Base-by-base conservation (phyloP, 768 basidiomycete genomes). In the Leccinum pellstonianum region DNA sequence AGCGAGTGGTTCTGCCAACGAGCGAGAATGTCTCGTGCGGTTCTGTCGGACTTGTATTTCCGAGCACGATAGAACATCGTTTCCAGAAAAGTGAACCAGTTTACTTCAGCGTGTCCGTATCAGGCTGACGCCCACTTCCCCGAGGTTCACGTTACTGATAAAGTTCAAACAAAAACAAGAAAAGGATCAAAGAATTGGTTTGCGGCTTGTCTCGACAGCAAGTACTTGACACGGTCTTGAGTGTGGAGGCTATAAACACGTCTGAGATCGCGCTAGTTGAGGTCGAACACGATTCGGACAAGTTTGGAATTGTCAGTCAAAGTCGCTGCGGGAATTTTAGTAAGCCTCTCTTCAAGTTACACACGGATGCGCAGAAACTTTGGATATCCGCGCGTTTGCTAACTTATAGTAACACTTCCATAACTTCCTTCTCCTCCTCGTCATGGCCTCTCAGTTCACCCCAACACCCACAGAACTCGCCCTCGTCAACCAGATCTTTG, bases 401-500 rank as follows among this genome's bases (percentile, higher is more conserved):
- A 72, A 68, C 69, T 65, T 62, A 68, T 61, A 29, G 29, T 29
- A 64, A 58, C 68, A 59, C 67, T 50, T 19, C 31, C 56, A 41
- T 23, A 59, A 54, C 55, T 9, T 52, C 53, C 37, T 9, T 5
- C 17, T 57, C 35, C 37, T 51, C 31, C 33, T 29, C 62, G 60
- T 56, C 52, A 83, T 82, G 82, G 62, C 80, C 54, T 60, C 66
- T 5, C 70, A 71, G 51, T 82, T 84, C 69, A 72, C 74, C 54
- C 79, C 83, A 38, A 78, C 83, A 23, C 72, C 79, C 3, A 64
- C 70, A 58, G 83, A 84, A 64, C 72, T 83, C 53, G 78, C 83
- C 21, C 81, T 93, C 63, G 87, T 88, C 57, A 80, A 83, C 67
- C 83, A 86, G 67, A 87, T 94, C 73, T 93, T 93, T 68, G 72